Evolutionary conservation across 2,329 filamentous ascomycete genomes (phyloP).

Genomic region (Microsporum audouinii): DNA sequence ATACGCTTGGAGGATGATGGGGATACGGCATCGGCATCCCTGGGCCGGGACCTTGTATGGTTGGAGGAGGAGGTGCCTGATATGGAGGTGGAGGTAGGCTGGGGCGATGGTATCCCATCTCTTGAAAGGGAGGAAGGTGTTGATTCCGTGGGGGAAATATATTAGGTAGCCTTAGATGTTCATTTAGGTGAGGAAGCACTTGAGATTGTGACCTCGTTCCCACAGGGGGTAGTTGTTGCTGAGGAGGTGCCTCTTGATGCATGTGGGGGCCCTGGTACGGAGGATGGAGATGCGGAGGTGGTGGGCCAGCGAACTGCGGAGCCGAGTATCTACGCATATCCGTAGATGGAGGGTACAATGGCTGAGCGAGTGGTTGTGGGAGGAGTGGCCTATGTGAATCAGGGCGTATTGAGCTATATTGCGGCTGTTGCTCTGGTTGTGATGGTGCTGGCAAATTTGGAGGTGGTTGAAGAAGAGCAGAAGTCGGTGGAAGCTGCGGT

Average conservation of each 20-base stretch:
- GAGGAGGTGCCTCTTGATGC: not conserved
- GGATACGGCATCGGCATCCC: not conserved
- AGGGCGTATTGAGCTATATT: constrained; percentile 4
- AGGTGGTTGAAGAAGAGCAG: not conserved
- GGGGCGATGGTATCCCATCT: constrained; percentile 27
- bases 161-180: constrained; percentile 27
- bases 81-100: constrained; percentile 13
- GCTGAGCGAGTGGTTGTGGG: constrained; percentile 22
- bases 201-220: constrained; percentile 12
- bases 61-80: constrained; percentile 4
- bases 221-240: constrained; percentile 26
- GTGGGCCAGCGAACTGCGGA: not conserved
- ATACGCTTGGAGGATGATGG: not conserved
- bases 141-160: constrained; percentile 25
- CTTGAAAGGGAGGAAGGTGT: constrained; percentile 32
- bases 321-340: constrained; percentile 11
- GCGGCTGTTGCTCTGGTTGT: constrained; percentile 30
- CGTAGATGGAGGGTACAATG: constrained; percentile 22
- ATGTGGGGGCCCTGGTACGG: not conserved
- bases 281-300: constrained; percentile 1
- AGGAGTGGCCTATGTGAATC: constrained; percentile 22
- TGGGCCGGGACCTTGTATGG: not conserved
- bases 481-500: constrained; percentile 16
- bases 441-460: not conserved
- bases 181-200: constrained; percentile 21